Conservation (phyloP, 73 alveolate species). For the Paramecium sexaurelia region DNA sequence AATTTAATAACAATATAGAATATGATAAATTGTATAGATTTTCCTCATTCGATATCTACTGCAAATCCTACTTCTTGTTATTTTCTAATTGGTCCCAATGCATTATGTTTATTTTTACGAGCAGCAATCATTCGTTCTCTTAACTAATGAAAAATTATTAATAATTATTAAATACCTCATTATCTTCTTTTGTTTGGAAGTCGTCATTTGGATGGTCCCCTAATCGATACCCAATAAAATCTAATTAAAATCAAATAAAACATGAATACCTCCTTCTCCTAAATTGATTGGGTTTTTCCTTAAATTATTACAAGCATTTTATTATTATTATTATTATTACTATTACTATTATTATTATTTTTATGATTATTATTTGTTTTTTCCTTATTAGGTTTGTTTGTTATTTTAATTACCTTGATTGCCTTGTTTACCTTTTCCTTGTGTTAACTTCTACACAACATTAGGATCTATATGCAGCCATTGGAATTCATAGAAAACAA, state of each 20-base stretch:
- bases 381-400: background rate
- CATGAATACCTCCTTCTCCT: slow-evolving; percentile 21
- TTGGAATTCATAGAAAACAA: background rate
- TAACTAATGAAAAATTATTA: background rate
- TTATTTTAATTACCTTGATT: background rate
- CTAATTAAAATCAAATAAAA: background rate
- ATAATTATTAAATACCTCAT: background rate
- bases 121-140: slow-evolving; percentile 35
- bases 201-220: slow-evolving; percentile 13
- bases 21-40: background rate
- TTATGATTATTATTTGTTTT: background rate
- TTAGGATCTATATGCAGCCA: slow-evolving; percentile 15
- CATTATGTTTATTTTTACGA: background rate
- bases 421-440: background rate
- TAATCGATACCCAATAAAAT: slow-evolving; percentile 47
- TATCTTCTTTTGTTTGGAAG: slow-evolving; percentile 42
- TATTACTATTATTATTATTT: background rate
- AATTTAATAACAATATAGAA: background rate
- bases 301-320: background rate
- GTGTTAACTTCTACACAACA: background rate
- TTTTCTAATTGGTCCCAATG: background rate
- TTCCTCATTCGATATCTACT: background rate
- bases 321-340: background rate
- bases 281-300: background rate
- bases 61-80: background rate